Evolutionary conservation across 257 asterid species (phyloP), one percentile per base, ranked within the genome.

Genomic region (Rhazya stricta): DNA sequence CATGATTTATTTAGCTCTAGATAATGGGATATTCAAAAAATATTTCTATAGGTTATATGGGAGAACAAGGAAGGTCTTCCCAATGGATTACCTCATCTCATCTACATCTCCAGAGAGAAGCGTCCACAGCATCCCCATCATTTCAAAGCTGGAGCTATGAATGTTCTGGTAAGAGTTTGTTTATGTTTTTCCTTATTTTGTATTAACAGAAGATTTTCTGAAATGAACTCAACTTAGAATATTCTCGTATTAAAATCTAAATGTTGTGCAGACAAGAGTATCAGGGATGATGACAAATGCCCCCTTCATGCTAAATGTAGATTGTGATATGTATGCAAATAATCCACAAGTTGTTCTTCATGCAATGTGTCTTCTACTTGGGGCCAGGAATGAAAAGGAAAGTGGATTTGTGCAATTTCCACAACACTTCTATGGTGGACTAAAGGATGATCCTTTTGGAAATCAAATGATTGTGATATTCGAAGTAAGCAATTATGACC

Each of bases 251-350:
- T n/a, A n/a, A n/a, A n/a, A n/a, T n/a, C n/a, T n/a, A n/a, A n/a
- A n/a, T n/a, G 30, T 67, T 15, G 9, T 42, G 54, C 81, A 84
- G 88, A 74, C 80, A 1, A 74, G 85, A 81, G 82, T 81, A 12
- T 81, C 88, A 2, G 88, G 82, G 57, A 75, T 84, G 74, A 79
- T 84, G 85, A 81, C 84, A 42, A 84, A 84, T 74, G 88, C 88
- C 1, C 79, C 85, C 29, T 74, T 81, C 58, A 81, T 84, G 82
- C 61, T 84, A 43, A 84, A 84, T 29, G 85, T 84, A 27, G 88
- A 84, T 8, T 84, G 88, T 62, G 85, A 84, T 58, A 81, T 79
- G 85, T 81, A 71, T 42, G 88, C 53, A 51, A 77, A 84, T 46
- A 80, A 84, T 46, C 83, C 86, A 12, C 76, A 77, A 74, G 77